phyloP scores from a whole-genome alignment of 2,329 filamentous ascomycete species.

The Cercospora sojina region DNA sequence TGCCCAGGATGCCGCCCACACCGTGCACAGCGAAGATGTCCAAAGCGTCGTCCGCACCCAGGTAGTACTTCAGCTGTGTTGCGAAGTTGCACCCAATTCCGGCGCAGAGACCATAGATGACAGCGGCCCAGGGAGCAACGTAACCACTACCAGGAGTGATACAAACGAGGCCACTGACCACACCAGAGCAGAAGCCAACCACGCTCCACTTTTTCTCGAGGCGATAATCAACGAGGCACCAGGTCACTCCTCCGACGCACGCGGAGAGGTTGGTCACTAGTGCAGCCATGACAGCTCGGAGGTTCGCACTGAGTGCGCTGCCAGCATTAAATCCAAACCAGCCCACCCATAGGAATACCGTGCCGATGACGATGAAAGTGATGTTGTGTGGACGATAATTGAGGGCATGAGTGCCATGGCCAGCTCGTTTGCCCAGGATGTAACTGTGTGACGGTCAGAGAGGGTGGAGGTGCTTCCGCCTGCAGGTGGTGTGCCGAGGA shows the following conservation, averaged over 20 bases:
- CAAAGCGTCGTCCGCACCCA: conserved; percentile 78
- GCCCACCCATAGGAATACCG: conserved; percentile 90
- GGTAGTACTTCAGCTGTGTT: conserved; percentile 83
- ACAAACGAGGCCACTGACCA: conserved; percentile 80
- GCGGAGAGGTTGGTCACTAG: conserved; percentile 84
- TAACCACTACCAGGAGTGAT: conserved; percentile 87
- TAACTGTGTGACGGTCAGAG: conserved; percentile 54
- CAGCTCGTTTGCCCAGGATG: conserved; percentile 82
- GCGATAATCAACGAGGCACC: conserved; percentile 85
- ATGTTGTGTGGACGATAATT: conserved; percentile 94
- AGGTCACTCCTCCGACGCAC: conserved; percentile 80
- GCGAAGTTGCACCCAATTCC: conserved; percentile 82
- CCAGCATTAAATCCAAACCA: conserved; percentile 99
- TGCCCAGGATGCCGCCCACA: conserved; percentile 75
- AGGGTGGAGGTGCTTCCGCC: not conserved
- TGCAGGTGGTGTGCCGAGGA: not conserved
- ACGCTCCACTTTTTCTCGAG: conserved; percentile 90
- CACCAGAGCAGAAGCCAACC: conserved; percentile 88
- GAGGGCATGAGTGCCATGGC: conserved; percentile 81
- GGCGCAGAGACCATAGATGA: conserved; percentile 74
- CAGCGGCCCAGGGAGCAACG: conserved; percentile 80
- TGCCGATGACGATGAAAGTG: conserved; percentile 87
- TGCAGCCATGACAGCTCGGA: conserved; percentile 84
- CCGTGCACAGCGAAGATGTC: conserved; percentile 86
- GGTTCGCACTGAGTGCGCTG: conserved; percentile 71